phyloP scores from a whole-genome alignment of 73 alveolate species.

The Symbiodinium pilosum region DNA sequence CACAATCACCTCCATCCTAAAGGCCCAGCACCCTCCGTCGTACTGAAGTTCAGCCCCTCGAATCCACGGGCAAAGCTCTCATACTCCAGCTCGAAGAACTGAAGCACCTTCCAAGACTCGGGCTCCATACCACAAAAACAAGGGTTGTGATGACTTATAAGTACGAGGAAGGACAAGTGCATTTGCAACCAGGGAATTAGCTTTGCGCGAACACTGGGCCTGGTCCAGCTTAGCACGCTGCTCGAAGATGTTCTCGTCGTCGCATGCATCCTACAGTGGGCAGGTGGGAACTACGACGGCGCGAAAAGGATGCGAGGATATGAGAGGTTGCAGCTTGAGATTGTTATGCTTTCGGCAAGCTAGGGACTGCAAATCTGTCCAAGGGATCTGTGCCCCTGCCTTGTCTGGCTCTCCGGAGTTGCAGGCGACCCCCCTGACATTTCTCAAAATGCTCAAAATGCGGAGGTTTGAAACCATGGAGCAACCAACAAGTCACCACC shows the following conservation, averaged over 20 bases:
- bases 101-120: conserved; percentile 27
- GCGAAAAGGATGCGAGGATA: no score
- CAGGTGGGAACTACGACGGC: no score
- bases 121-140: not conserved
- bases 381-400: no score
- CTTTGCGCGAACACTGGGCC: conserved; percentile 16
- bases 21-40: not conserved
- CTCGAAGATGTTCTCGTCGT: conserved; percentile 57
- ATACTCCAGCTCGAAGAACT: conserved; percentile 89
- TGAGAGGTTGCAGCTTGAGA: no score
- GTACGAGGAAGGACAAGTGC: not conserved
- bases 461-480: no score
- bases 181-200: not conserved
- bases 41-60: not conserved
- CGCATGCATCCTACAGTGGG: not conserved
- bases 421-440: conserved; percentile 91
- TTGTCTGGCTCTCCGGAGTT: conserved; percentile 25
- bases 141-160: not conserved
- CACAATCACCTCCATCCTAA: no score
- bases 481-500: no score
- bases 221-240: conserved; percentile 87
- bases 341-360: no score
- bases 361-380: no score
- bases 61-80: not conserved
- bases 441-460: no score